Percentiles rank a stretch among this genome's conserved stretches.
Evolutionary conservation across 2,329 filamentous ascomycete species (phyloP).

Genomic region (Microdochium nivale): DNA sequence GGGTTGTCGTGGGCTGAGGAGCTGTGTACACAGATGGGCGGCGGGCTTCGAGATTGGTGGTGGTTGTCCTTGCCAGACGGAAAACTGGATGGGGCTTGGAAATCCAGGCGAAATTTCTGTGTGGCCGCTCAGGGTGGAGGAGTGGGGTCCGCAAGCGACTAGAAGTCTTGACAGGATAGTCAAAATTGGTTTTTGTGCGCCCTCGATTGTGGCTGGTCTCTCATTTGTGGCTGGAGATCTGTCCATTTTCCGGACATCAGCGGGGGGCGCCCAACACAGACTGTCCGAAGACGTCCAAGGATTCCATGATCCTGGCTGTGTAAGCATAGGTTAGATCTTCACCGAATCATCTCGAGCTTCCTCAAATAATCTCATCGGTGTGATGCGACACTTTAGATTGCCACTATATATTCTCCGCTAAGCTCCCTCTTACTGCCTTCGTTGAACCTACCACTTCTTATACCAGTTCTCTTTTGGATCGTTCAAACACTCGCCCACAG

Average conservation of each 20-base stretch:
- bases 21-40: neutral
- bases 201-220: neutral
- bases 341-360: too few relatives aligned
- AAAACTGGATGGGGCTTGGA: neutral
- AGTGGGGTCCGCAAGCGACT: neutral
- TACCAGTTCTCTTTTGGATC: slow-evolving; percentile 13
- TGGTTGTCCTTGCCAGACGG: neutral
- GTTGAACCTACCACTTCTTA: neutral
- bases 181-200: neutral
- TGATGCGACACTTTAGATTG: too few relatives aligned
- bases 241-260: too few relatives aligned
- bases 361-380: too few relatives aligned
- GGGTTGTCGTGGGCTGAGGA: neutral
- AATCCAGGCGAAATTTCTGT: slow-evolving; percentile 1
- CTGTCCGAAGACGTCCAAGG: too few relatives aligned
- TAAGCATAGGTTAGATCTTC: too few relatives aligned
- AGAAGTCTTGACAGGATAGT: neutral
- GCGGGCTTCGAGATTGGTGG: neutral
- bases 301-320: too few relatives aligned
- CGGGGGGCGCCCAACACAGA: too few relatives aligned
- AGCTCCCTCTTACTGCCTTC: too few relatives aligned
- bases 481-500: slow-evolving; percentile 13
- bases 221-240: neutral
- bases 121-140: neutral
- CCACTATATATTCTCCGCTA: too few relatives aligned